phyloP scores from a whole-genome alignment of 192 early-diverging fungal species.

The Rhizoclosmatium globosum region DNA sequence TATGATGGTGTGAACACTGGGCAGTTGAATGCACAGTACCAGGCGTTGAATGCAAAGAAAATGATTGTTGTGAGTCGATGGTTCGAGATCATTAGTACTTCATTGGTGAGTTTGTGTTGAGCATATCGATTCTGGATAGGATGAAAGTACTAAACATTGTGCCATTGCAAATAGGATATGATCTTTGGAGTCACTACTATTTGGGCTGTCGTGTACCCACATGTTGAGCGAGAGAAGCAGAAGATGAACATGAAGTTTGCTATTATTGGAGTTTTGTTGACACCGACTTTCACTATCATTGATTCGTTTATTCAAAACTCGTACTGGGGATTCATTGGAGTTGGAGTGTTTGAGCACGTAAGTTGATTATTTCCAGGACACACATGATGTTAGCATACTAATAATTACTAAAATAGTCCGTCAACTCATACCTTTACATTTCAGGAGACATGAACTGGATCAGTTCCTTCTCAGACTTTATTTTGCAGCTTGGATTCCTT shows the following conservation, averaged over 20 bases:
- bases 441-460: neutral
- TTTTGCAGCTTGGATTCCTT: neutral
- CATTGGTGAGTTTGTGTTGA: no score
- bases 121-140: no score
- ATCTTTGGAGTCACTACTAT: constrained; percentile 15
- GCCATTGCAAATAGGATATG: constrained; percentile 3
- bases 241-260: neutral
- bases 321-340: neutral
- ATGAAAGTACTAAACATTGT: no score
- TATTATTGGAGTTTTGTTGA: neutral
- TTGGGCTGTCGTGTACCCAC: neutral
- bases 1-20: no score
- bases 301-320: constrained; percentile 11
- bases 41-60: no score
- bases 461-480: neutral
- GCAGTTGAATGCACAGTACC: no score
- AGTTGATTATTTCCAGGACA: neutral
- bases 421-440: neutral
- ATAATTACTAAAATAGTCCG: neutral
- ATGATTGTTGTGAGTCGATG: neutral
- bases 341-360: neutral
- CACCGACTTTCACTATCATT: neutral
- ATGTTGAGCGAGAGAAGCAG: neutral
- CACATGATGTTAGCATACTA: neutral
- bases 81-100: no score